phyloP scores from a whole-genome alignment of 2,329 filamentous ascomycete species.

The Monosporascus cannonballus region DNA sequence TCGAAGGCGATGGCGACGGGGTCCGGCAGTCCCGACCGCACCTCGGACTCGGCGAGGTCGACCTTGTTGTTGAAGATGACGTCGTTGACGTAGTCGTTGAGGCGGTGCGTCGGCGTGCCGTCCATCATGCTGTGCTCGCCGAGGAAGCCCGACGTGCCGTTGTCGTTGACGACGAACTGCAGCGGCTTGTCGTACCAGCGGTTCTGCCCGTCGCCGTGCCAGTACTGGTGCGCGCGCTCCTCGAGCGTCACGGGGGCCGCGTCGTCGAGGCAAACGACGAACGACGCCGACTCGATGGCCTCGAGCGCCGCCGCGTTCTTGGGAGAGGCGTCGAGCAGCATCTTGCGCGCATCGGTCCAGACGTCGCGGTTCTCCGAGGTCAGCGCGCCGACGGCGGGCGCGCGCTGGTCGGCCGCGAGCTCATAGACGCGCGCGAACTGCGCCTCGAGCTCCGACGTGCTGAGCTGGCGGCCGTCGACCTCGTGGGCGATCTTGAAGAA shows the following conservation, averaged over 20 bases:
- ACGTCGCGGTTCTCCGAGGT: conserved; percentile 91
- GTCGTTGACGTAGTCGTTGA: conserved; percentile 92
- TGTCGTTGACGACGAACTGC: conserved; percentile 97
- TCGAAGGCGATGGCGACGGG: conserved; percentile 74
- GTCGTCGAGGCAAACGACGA: conserved; percentile 90
- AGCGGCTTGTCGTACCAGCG: conserved; percentile 98
- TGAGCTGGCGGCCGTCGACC: conserved; percentile 77
- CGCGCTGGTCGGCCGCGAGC: conserved; percentile 52
- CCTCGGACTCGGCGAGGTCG: conserved; percentile 70
- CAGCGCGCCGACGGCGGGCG: conserved; percentile 72
- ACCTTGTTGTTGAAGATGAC: conserved; percentile 93
- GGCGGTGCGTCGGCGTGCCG: conserved; percentile 90
- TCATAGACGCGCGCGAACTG: conserved; percentile 85
- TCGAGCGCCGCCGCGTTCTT: conserved; percentile 73
- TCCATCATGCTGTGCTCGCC: conserved; percentile 99
- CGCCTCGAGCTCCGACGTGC: conserved; percentile 79
- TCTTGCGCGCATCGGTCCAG: conserved; percentile 78
- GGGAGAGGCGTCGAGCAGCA: conserved; percentile 69
- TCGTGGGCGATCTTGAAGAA: conserved; percentile 91
- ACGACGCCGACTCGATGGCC: conserved; percentile 81
- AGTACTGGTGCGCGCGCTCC: conserved; percentile 93
- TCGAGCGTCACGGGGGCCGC: conserved; percentile 86
- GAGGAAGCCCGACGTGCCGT: conserved; percentile 95
- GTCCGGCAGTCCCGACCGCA: conserved; percentile 80
- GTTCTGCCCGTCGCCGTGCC: conserved; percentile 95